phyloP scores from a whole-genome alignment of 2,329 filamentous ascomycete species.

The Neophaeococcomyces aloes region DNA sequence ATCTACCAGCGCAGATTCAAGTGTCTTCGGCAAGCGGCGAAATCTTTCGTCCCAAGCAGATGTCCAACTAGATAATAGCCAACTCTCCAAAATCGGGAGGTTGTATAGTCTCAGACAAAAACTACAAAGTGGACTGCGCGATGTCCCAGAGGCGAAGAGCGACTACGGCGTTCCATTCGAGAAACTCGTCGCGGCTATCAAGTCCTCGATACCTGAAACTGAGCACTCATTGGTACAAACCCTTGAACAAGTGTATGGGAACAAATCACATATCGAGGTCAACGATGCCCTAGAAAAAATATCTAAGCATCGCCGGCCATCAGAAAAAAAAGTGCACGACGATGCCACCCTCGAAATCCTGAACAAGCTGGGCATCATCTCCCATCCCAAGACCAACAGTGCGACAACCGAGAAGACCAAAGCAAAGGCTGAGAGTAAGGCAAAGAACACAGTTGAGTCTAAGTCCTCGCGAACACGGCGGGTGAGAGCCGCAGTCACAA shows the following conservation, averaged over 20 bases:
- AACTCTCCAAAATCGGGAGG: neutral
- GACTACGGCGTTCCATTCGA: neutral
- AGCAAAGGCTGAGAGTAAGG: neutral
- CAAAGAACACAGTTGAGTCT: too few species aligned
- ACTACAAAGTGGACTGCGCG: neutral
- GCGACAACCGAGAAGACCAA: neutral
- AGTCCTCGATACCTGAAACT: neutral
- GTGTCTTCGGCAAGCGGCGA: neutral
- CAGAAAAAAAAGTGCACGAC: neutral
- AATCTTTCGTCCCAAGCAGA: neutral
- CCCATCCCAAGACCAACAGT: too few species aligned
- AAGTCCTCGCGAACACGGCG: too few species aligned
- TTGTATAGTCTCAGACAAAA: neutral
- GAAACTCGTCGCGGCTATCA: neutral
- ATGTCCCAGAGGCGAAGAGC: neutral
- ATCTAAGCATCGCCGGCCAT: neutral
- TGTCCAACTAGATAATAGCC: neutral
- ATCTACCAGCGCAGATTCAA: too few species aligned
- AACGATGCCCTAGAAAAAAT: neutral
- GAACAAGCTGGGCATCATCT: constrained; percentile 45
- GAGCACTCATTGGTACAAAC: neutral
- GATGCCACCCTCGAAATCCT: constrained; percentile 54
- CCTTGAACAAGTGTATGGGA: constrained; percentile 2
- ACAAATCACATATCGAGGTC: neutral
- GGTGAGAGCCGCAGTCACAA: too few species aligned